phyloP scores from a whole-genome alignment of 176 grass and related monocot genomes.

The Canna indica region DNA sequence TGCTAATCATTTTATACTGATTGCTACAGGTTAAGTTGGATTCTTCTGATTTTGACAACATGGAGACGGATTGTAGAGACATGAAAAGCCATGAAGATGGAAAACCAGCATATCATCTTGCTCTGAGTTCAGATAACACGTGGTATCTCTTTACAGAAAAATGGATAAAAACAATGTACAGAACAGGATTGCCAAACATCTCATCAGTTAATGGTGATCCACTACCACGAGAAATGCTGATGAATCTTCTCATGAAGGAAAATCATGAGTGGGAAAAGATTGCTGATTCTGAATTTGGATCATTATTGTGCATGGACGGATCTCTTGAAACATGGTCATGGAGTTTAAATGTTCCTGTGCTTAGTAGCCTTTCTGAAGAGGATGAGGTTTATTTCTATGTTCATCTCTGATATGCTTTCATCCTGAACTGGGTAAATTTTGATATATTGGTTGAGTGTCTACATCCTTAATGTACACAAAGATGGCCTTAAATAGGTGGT shows the following conservation, averaged over 20 bases:
- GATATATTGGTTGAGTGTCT: neutral
- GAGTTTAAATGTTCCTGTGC: constrained; percentile 94
- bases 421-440: neutral
- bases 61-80: constrained; percentile 29
- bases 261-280: constrained; percentile 78
- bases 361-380: constrained; percentile 84
- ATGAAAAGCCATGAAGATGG: constrained; percentile 15
- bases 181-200: constrained; percentile 54
- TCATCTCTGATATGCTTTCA: constrained; percentile 1
- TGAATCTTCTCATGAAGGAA: constrained; percentile 59
- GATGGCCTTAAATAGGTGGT: neutral
- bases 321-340: constrained; percentile 98
- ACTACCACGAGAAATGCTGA: constrained; percentile 66
- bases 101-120: constrained; percentile 56
- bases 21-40: constrained; percentile 45
- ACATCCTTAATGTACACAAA: neutral
- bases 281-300: constrained; percentile 78
- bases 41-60: constrained; percentile 29
- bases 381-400: constrained; percentile 47
- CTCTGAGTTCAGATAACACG: constrained; percentile 96
- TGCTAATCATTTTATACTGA: neutral
- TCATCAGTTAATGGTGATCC: constrained; percentile 58
- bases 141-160: constrained; percentile 99
- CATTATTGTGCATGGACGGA: constrained; percentile 78
- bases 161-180: constrained; percentile 82